A percentile compares a stretch with the other conserved stretches of the same genome.
phyloP scores from a whole-genome alignment of 2,329 filamentous ascomycete species.

The Talaromyces sp. region DNA sequence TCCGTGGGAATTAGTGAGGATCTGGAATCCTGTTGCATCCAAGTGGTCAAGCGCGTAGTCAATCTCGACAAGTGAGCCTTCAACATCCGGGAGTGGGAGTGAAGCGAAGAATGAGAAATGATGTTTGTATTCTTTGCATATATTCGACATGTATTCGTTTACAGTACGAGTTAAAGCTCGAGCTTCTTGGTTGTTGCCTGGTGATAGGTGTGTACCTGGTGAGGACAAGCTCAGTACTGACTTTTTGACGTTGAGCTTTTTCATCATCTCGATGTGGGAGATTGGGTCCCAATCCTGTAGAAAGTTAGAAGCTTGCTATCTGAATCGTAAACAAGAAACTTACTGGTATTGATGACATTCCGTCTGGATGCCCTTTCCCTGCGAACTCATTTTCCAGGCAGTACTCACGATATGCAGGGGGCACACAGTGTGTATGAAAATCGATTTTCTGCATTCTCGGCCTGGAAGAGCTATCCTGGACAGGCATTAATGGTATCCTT shows the following conservation, averaged over 20 bases:
- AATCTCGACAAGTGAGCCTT: conserved; percentile 53
- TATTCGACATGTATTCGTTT: conserved; percentile 31
- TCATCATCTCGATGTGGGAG: conserved; percentile 56
- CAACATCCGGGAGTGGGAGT: conserved; percentile 55
- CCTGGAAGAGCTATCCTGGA: too few relatives aligned
- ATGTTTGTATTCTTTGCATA: conserved; percentile 27
- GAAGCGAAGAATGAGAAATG: conserved; percentile 59
- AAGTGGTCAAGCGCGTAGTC: conserved; percentile 44
- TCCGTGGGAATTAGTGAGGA: conserved; percentile 58
- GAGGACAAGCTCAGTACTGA: conserved; percentile 59
- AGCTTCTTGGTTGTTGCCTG: conserved; percentile 40
- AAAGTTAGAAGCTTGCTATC: not conserved
- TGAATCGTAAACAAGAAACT: not conserved
- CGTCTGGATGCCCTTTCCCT: conserved; percentile 23
- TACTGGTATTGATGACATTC: conserved; percentile 25
- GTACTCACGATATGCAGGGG: conserved; percentile 21
- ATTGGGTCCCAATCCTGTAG: conserved; percentile 48
- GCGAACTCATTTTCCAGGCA: conserved; percentile 25
- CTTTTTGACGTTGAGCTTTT: conserved; percentile 51
- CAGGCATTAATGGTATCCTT: too few relatives aligned
- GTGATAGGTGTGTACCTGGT: conserved; percentile 54
- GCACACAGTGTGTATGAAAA: conserved; percentile 22
- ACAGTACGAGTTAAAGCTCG: conserved; percentile 43
- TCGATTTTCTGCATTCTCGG: conserved; percentile 21
- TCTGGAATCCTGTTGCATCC: conserved; percentile 54